A percentile compares a stretch with the other conserved stretches of the same genome.
phyloP scores from a whole-genome alignment of 177 flowering plant genomes.

The Vitis hybrid region DNA sequence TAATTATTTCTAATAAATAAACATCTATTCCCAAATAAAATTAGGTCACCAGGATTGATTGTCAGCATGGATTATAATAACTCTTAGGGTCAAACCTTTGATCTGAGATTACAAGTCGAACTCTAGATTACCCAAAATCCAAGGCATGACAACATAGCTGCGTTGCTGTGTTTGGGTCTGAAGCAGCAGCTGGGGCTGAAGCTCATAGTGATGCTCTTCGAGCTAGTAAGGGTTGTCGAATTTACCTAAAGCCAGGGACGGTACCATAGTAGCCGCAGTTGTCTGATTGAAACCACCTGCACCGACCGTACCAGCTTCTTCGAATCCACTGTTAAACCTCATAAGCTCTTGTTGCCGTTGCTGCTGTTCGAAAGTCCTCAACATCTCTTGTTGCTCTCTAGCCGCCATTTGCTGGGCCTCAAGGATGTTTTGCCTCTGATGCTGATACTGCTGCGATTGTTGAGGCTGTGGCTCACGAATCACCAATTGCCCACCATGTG shows the following conservation, averaged over 20 bases:
- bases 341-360: conserved; percentile 31
- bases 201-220: conserved; percentile 3
- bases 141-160: conserved; percentile 10
- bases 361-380: conserved; percentile 27
- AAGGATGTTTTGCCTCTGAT: too few relatives aligned
- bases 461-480: too few relatives aligned
- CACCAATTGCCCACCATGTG: too few relatives aligned
- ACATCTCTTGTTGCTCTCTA: conserved; percentile 26
- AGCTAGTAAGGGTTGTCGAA: conserved; percentile 20
- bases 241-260: conserved; percentile 32
- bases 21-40: too few relatives aligned
- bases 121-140: too few relatives aligned
- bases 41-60: too few relatives aligned
- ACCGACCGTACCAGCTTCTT: conserved; percentile 11
- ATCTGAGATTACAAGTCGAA: too few relatives aligned
- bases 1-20: too few relatives aligned
- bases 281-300: conserved; percentile 36
- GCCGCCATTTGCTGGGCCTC: too few relatives aligned
- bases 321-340: conserved; percentile 36
- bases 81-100: too few relatives aligned
- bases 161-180: conserved; percentile 7
- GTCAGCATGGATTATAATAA: rapidly evolving
- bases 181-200: conserved; percentile 16
- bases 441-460: too few relatives aligned
- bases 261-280: not conserved